Base-by-base conservation (phyloP, 176 grass and related monocot species). In the Alloteropsis semialata region DNA sequence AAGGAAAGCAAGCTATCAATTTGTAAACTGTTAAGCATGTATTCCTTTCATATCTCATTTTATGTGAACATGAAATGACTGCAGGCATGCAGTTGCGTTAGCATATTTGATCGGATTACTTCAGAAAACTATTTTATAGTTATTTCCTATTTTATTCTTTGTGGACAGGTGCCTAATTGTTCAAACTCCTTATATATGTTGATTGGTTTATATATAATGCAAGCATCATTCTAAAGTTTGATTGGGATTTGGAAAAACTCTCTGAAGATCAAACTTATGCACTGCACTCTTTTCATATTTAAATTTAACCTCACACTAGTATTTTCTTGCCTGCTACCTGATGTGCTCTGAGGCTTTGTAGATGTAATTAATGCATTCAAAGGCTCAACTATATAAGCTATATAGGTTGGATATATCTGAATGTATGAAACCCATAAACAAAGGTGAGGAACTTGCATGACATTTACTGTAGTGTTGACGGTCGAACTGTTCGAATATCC, bases 31-130 rank as follows among this genome's bases (percentile, higher is more conserved):
- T 66, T 46, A 24, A 69, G 14, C 28, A 28, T 51, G 11, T 13
- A 18, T 17, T 5, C 2, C 42, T 64, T 44, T 55, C 0, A 10
- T 79, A 54, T 19, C 54, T 75, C 17, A 39, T 24, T 54, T 56
- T 49, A 41, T 15, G 18, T 41, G 10, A n/a, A 19, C 65, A 25
- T 3, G 25, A 58, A 56, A 86, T 65, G 57, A 42, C 6, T 65
- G 56, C 3, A 2, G 58, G 5, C 37, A 64, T 37, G 3, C 39
- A 38, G 16, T 82, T 49, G 10, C 39, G 10, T 69, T 82, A 36
- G 59, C 65, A 76, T 69, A 42, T 67, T 79, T 86, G 36, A 67
- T 29, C 44, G 34, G 43, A 57, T 58, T 74, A 34, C 34, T 39
- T 72, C 0, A 42, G 33, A 15, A 30, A 63, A 72, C 1, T 37